A percentile compares a stretch with the other conserved stretches of the same genome.
phyloP scores from a whole-genome alignment of 2,329 filamentous ascomycete species.

The Fusarium palustre region DNA sequence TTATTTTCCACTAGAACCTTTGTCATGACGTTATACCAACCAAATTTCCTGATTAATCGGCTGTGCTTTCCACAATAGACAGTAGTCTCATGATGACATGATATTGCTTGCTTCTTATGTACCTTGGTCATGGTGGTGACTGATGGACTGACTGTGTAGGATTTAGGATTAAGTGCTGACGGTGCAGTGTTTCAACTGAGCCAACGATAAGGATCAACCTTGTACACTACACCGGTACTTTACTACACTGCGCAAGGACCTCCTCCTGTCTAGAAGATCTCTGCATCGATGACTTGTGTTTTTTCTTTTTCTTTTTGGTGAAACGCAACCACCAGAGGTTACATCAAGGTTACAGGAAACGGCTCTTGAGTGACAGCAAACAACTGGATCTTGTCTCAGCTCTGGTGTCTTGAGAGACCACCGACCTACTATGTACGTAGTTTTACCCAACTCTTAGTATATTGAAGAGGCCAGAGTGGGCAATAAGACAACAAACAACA shows the following conservation, averaged over 20 bases:
- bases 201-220: conserved; percentile 19
- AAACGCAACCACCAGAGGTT: conserved; percentile 31
- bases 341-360: conserved; percentile 40
- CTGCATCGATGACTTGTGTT: conserved; percentile 3
- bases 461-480: conserved; percentile 11
- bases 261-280: conserved; percentile 18
- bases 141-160: conserved; percentile 13
- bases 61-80: conserved; percentile 27
- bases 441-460: not conserved
- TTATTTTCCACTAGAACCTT: too few species aligned
- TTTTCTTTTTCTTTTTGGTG: not conserved
- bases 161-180: conserved; percentile 47
- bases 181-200: conserved; percentile 31
- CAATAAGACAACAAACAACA: conserved; percentile 25
- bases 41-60: not conserved
- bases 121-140: conserved; percentile 11
- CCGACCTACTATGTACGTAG: not conserved
- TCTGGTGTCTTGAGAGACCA: conserved; percentile 5
- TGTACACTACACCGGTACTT: conserved; percentile 9
- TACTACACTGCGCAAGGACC: conserved; percentile 1
- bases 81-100: conserved; percentile 7
- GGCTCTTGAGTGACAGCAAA: conserved; percentile 45
- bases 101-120: conserved; percentile 15
- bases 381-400: conserved; percentile 37
- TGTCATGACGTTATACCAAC: not conserved